Evolutionary conservation across 345 rosid species (phyloP).

Genomic region (Noccaea caerulescens): DNA sequence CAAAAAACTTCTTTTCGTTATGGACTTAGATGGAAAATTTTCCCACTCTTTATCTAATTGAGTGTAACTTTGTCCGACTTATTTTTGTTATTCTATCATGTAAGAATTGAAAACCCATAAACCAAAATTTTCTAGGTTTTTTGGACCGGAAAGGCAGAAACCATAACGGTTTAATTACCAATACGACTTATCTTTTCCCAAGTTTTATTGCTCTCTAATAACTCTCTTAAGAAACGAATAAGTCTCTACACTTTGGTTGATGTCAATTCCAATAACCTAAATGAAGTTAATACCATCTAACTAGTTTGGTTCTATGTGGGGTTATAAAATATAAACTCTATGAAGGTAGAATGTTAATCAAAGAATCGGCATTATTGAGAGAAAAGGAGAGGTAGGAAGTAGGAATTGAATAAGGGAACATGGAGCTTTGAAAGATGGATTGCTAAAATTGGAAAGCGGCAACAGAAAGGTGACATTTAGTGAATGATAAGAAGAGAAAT

Average conservation of each 20-base stretch:
- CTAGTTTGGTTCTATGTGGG: slow-evolving; percentile 37
- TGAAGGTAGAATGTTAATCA: slow-evolving; percentile 34
- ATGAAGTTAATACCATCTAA: slow-evolving; percentile 35
- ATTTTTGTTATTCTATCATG: too few relatives aligned
- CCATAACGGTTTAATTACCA: not conserved
- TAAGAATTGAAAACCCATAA: too few relatives aligned
- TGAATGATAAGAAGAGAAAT: slow-evolving; percentile 51
- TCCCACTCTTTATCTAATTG: too few relatives aligned
- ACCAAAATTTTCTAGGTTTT: not conserved
- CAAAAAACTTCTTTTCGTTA: too few relatives aligned
- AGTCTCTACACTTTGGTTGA: slow-evolving; percentile 31
- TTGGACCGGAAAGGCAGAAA: not conserved
- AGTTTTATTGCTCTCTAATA: not conserved
- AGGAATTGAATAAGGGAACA: slow-evolving; percentile 57
- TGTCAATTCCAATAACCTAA: slow-evolving; percentile 34
- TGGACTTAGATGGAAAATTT: too few relatives aligned
- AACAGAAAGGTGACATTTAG: slow-evolving; percentile 65
- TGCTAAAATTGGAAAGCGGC: slow-evolving; percentile 56
- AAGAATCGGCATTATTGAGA: slow-evolving; percentile 26
- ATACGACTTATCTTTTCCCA: not conserved
- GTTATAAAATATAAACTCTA: slow-evolving; percentile 29
- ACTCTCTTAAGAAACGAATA: slow-evolving; percentile 7
- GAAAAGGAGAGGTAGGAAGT: slow-evolving; percentile 43
- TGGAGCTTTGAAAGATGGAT: slow-evolving; percentile 47
- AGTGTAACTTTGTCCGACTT: too few relatives aligned